Base-by-base conservation (phyloP, 1,139 yeast species). In the Kodamaea sp. region DNA sequence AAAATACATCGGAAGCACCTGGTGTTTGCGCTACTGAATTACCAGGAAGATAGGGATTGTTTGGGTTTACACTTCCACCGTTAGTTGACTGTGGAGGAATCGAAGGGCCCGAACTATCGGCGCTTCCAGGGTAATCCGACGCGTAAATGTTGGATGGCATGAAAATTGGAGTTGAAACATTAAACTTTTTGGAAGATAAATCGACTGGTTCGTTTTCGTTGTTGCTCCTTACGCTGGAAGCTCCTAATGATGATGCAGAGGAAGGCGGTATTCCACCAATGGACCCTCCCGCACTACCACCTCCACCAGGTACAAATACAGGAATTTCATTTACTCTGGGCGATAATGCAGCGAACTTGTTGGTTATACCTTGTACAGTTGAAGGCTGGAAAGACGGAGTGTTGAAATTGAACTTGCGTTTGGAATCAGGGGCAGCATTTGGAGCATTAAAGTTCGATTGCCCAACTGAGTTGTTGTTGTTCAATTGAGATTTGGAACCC, bases 301-400 rank as follows among this genome's bases (percentile, higher is more conserved):
- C 22, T 4, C 37, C 35, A 2, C 53, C 43, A 15, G 88, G 87
- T 4, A 77, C 70, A 51, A 81, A 82, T 0, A 78, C 57, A 1
- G 82, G 80, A 12, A 76, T 70, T 18, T 70, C 76, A 30, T 69
- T 67, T n/a, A 79, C 48, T 40, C 76, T 76, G 4, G 85, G 83
- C 3, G 83, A 75, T 37, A 72, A 51, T 9, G 55, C 55, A 4
- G 78, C 53, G 46, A 75, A 72, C 46, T 74, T 75, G 38, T 60
- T 61, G 22, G 71, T 53, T 24, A 65, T 35, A 28, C 37, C 35
- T 51, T 39, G 41, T 31, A 58, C 55, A 23, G 19, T 26, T 29
- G 66, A 51, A 3, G 83, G 89, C 34, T 78, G 82, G 56, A 83
- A 82, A 3, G 84, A 70, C 0, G 88, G 87, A 1, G 85, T 77